Conservation (phyloP, 306 rosid species). For the Vicia faba region DNA sequence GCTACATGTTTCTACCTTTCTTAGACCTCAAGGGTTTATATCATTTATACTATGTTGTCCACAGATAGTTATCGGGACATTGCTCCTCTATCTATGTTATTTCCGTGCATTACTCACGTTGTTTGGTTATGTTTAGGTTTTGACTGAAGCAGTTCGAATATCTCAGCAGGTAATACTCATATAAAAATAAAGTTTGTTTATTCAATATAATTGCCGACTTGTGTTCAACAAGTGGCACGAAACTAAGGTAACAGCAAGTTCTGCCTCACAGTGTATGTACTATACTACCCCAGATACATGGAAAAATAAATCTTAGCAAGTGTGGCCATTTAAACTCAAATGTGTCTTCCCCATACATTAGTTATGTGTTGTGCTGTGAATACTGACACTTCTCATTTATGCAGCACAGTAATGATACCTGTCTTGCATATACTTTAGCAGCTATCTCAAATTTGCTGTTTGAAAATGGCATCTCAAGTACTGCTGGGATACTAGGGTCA, state of each 20-base stretch:
- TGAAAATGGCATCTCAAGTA: slow-evolving; percentile 90
- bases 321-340: slow-evolving; percentile 28
- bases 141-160: slow-evolving; percentile 91
- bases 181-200: slow-evolving; percentile 11
- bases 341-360: slow-evolving; percentile 24
- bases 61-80: slow-evolving; percentile 24
- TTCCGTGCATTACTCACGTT: slow-evolving; percentile 29
- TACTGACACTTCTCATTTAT: slow-evolving; percentile 43
- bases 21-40: slow-evolving; percentile 10
- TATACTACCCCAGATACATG: slow-evolving; percentile 17
- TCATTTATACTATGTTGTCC: slow-evolving; percentile 6
- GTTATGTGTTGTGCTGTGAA: slow-evolving; percentile 29
- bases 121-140: slow-evolving; percentile 60
- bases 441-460: slow-evolving; percentile 92
- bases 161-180: slow-evolving; percentile 85
- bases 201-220: slow-evolving; percentile 2
- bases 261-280: slow-evolving; percentile 17
- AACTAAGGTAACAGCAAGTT: slow-evolving; percentile 32
- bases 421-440: slow-evolving; percentile 91
- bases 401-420: slow-evolving; percentile 96
- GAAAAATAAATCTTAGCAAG: slow-evolving; percentile 15
- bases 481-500: slow-evolving; percentile 82
- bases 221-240: slow-evolving; percentile 27
- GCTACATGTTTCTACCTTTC: slow-evolving; percentile 16
- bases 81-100: slow-evolving; percentile 10